A percentile compares a stretch with the other conserved stretches of the same genome.
Evolutionary conservation across 2,329 filamentous ascomycete genomes (phyloP).

Genomic region (Apiospora arundinis): DNA sequence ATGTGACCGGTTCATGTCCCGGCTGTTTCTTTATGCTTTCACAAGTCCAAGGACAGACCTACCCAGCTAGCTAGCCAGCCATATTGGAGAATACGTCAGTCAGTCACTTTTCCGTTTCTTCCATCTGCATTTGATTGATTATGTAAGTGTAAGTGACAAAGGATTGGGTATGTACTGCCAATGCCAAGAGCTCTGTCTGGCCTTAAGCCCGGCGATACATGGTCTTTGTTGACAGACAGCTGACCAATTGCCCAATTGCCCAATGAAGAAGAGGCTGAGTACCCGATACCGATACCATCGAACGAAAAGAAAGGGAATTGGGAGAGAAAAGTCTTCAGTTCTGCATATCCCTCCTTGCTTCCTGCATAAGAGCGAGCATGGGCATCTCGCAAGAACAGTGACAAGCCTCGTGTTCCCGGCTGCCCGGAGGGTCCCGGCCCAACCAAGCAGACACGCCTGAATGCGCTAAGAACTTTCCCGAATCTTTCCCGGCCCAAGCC

Average conservation of each 20-base stretch:
- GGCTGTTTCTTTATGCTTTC: background rate
- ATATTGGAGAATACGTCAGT: constrained; percentile 9
- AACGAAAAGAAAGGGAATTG: background rate
- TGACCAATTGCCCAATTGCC: constrained; percentile 10
- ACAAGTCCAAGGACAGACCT: background rate
- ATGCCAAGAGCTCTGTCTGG: background rate
- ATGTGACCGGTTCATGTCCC: background rate
- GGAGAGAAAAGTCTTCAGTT: background rate
- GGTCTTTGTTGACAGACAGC: constrained; percentile 6
- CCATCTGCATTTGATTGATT: background rate
- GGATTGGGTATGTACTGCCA: background rate
- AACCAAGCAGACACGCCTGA: background rate
- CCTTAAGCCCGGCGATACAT: constrained; percentile 1
- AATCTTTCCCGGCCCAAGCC: background rate
- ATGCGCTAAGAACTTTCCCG: background rate
- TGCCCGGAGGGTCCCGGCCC: background rate
- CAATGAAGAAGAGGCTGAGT: background rate
- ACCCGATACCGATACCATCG: background rate
- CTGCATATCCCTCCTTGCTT: constrained; percentile 8
- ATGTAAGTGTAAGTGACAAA: background rate
- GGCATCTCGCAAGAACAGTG: background rate
- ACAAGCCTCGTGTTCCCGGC: constrained; percentile 5
- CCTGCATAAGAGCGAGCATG: background rate
- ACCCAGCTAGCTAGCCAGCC: no score
- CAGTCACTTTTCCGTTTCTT: background rate